Conservation (phyloP, 306 rosid species). For the Begonia peltatifolia region DNA sequence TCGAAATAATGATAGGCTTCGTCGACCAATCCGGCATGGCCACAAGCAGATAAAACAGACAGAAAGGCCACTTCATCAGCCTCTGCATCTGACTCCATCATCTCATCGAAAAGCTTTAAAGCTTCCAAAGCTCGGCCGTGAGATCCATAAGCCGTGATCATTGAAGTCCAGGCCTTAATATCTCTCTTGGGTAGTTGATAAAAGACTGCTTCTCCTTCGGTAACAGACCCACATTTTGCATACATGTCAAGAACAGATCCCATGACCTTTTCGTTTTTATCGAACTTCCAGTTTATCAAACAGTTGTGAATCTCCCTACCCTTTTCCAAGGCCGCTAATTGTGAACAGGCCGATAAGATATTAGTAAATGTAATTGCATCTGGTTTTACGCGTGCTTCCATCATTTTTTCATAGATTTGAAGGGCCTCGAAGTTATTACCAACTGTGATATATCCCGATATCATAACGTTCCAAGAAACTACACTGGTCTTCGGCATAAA, state of each 20-base stretch:
- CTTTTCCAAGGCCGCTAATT: slow-evolving; percentile 58
- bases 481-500: slow-evolving; percentile 25
- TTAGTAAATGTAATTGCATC: slow-evolving; percentile 56
- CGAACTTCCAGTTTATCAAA: slow-evolving; percentile 30
- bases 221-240: slow-evolving; percentile 72
- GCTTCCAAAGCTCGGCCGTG: slow-evolving; percentile 63
- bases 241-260: slow-evolving; percentile 86
- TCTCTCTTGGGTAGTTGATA: slow-evolving; percentile 52
- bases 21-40: slow-evolving; percentile 63
- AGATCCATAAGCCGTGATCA: slow-evolving; percentile 70
- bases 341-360: slow-evolving; percentile 65
- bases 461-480: slow-evolving; percentile 70
- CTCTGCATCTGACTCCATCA: slow-evolving; percentile 34
- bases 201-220: slow-evolving; percentile 52
- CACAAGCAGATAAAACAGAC: slow-evolving; percentile 61
- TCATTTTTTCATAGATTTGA: slow-evolving; percentile 35
- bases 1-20: slow-evolving; percentile 50
- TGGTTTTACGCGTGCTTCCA: slow-evolving; percentile 30
- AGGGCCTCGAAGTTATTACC: slow-evolving; percentile 53
- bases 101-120: slow-evolving; percentile 42
- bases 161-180: slow-evolving; percentile 68
- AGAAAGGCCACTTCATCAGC: slow-evolving; percentile 62
- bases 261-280: slow-evolving; percentile 43
- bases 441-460: slow-evolving; percentile 46
- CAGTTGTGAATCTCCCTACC: slow-evolving; percentile 59